A percentile compares a stretch with the other conserved stretches of the same genome.
Conservation (phyloP, 2,329 filamentous ascomycete genomes). For the Stagonosporopsis vannaccii region DNA sequence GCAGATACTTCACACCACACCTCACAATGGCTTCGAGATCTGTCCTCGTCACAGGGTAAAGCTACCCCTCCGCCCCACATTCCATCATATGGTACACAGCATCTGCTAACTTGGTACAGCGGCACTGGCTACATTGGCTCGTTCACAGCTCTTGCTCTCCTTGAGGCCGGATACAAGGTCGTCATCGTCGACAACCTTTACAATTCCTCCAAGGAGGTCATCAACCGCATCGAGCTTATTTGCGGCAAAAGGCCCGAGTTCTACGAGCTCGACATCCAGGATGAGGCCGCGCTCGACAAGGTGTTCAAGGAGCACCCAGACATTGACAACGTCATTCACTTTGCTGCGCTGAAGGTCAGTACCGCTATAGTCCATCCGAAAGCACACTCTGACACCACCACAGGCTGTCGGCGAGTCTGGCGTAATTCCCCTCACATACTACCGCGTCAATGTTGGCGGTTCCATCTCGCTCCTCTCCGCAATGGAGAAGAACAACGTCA, state of each 20-base stretch:
- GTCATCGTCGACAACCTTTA: constrained; percentile 96
- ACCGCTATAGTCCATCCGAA: not conserved
- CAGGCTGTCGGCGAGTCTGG: constrained; percentile 95
- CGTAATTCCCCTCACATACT: constrained; percentile 96
- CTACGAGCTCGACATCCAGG: constrained; percentile 85
- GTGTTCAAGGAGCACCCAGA: constrained; percentile 89
- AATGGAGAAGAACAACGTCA: constrained; percentile 89
- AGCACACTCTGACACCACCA: not conserved
- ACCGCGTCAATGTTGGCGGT: constrained; percentile 94
- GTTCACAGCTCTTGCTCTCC: constrained; percentile 90
- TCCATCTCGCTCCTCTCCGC: constrained; percentile 84
- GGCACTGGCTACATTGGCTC: constrained; percentile 99
- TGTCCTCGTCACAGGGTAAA: constrained; percentile 91
- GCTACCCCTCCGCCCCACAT: constrained; percentile 43
- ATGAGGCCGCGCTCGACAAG: constrained; percentile 81
- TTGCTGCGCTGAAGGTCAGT: constrained; percentile 90
- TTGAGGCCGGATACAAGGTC: constrained; percentile 94
- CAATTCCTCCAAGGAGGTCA: constrained; percentile 90
- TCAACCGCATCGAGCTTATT: constrained; percentile 96
- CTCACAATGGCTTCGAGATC: constrained; percentile 78
- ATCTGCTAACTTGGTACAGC: constrained; percentile 58
- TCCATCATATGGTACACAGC: constrained; percentile 10
- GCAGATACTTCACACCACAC: not conserved
- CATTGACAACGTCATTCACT: constrained; percentile 98
- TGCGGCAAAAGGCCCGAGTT: constrained; percentile 86